Evolutionary conservation across 148 eudicot genomes (phyloP), one percentile per base, ranked within the genome.

Genomic region (Tetragonia tetragonoides): DNA sequence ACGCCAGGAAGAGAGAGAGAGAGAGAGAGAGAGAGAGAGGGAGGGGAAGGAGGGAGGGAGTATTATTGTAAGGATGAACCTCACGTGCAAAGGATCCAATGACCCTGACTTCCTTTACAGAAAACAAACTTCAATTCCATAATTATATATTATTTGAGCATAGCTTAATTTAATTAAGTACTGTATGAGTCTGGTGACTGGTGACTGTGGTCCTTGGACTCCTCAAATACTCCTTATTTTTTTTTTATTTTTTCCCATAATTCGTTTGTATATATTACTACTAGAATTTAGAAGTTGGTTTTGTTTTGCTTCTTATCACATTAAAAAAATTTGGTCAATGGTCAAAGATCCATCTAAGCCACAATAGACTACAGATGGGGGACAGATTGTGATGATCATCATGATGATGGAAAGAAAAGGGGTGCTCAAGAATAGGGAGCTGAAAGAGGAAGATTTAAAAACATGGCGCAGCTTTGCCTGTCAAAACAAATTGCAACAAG

Each of bases 11-110:
- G 79, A 54, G 59, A 18, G 7, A 57, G 61, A 57, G 77, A 11
- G 42, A 66, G 61, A 67, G 69, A 7, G 18, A 14, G 60, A 76
- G 80, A 60, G 64, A 57, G 5, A 17, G 61, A 57, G 77, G 7
- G 42, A 44, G 61, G 61, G 74, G 8, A 14, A 14, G 60, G 77
- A 11, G 42, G 57, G 61, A 68, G 74, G 8, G 20, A 14, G 60
- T 64, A 70, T 65, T 79, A 70, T 73, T 81, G 79, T 68, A 84
- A 68, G 81, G 79, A 81, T 77, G 75, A 77, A 69, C 56, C 86
- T 90, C 93, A 93, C 95, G 89, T 90, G 97, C 93, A 89, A 83
- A 82, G 86, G 85, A 86, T 90, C 87, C 87, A 86, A 85, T 86
- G 88, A 74, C 65, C 66, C 86, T 74, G 80, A 86, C 86, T 82